A percentile compares a stretch with the other conserved stretches of the same genome.
These are phyloP conservation scores for Curvularia sp. DNA, from an alignment of 2,329 filamentous ascomycete species.

Conservation along the genomic window DNA sequence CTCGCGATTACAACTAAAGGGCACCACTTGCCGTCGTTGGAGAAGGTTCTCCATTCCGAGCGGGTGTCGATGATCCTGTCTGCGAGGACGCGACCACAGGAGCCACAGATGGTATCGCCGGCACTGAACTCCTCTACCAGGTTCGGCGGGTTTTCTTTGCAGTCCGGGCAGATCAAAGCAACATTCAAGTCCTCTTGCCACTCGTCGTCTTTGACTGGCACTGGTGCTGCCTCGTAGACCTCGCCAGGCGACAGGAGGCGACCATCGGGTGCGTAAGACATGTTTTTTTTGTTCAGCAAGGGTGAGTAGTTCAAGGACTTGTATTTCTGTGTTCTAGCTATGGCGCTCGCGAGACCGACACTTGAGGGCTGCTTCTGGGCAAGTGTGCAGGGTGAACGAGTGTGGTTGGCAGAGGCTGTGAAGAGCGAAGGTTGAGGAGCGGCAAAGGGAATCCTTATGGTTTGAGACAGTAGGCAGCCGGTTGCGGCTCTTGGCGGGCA, in stretches of 20 bases:
- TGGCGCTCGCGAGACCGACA: slow-evolving; percentile 23
- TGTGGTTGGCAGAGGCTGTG: slow-evolving; percentile 30
- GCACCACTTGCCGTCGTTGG: slow-evolving; percentile 72
- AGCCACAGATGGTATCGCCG: slow-evolving; percentile 90
- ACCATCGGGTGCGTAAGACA: slow-evolving; percentile 46
- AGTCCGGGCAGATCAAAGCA: slow-evolving; percentile 84
- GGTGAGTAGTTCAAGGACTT: slow-evolving; percentile 12
- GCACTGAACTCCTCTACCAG: slow-evolving; percentile 91
- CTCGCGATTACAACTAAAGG: neutral
- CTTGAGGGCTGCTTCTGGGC: slow-evolving; percentile 19
- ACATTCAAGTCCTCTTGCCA: slow-evolving; percentile 89
- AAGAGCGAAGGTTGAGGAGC: slow-evolving; percentile 13
- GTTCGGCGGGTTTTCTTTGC: slow-evolving; percentile 89
- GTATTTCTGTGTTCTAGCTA: slow-evolving; percentile 25
- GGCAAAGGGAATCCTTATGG: slow-evolving; percentile 6
- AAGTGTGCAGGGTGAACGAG: slow-evolving; percentile 24
- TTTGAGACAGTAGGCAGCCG: slow-evolving; percentile 12
- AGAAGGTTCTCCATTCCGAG: slow-evolving; percentile 98
- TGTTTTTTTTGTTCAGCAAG: slow-evolving; percentile 20
- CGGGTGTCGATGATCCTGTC: slow-evolving; percentile 93
- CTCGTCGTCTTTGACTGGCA: slow-evolving; percentile 47
- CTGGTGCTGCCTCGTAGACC: slow-evolving; percentile 50
- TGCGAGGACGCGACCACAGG: slow-evolving; percentile 88
- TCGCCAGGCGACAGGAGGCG: slow-evolving; percentile 55
- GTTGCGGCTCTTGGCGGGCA: slow-evolving; percentile 15